phyloP scores from a whole-genome alignment of 2,329 filamentous ascomycete species.

The Verticillium isaacii region DNA sequence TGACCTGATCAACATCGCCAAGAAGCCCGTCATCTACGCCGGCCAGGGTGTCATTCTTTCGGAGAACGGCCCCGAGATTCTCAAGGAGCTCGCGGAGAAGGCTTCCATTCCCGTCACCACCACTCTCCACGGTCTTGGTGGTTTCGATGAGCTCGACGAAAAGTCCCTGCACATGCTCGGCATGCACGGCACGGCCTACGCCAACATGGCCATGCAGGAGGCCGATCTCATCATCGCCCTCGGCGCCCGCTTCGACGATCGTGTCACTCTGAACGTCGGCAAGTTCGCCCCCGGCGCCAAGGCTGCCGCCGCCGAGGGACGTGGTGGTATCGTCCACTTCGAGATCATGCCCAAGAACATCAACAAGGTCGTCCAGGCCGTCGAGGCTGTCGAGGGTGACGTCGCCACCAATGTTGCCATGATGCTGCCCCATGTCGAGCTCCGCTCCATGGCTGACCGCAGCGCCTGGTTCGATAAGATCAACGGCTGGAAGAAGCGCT shows the following conservation, averaged over 20 bases:
- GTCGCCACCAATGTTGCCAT: constrained; percentile 72
- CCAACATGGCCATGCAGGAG: constrained; percentile 97
- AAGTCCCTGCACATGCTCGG: constrained; percentile 98
- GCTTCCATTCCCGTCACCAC: constrained; percentile 90
- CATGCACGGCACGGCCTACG: constrained; percentile 96
- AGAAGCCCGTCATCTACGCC: constrained; percentile 94
- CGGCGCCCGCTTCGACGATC: constrained; percentile 92
- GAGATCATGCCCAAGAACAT: constrained; percentile 99
- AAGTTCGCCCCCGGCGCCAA: constrained; percentile 90
- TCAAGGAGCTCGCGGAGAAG: constrained; percentile 88
- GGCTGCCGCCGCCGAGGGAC: constrained; percentile 74
- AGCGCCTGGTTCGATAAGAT: constrained; percentile 89
- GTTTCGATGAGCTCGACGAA: constrained; percentile 86
- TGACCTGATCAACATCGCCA: constrained; percentile 76
- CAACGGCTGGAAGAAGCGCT: constrained; percentile 82
- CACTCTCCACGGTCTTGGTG: constrained; percentile 88
- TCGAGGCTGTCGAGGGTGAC: constrained; percentile 91
- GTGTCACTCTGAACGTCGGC: constrained; percentile 74
- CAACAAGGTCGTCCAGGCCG: constrained; percentile 98
- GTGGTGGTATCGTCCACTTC: constrained; percentile 94
- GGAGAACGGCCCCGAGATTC: constrained; percentile 70
- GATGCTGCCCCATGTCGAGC: constrained; percentile 68
- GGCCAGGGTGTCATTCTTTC: constrained; percentile 83
- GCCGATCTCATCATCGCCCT: constrained; percentile 94
- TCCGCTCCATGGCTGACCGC: constrained; percentile 58